Conservation (phyloP, 2,329 filamentous ascomycete genomes). For the Cyphellophora europaea region DNA sequence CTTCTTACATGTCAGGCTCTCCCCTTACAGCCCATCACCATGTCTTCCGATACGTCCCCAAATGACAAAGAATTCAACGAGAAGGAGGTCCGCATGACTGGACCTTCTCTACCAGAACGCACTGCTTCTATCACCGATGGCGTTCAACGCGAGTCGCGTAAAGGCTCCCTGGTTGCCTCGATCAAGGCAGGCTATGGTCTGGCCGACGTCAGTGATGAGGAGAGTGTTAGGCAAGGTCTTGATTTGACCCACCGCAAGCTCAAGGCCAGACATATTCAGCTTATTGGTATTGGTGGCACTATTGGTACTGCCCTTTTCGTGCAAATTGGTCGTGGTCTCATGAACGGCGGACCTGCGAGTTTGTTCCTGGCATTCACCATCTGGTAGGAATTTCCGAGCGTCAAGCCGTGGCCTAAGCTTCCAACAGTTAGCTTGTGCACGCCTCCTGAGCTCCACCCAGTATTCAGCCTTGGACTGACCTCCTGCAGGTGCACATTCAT, state of each 20-base stretch:
- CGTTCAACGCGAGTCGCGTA: conserved; percentile 13
- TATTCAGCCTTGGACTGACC: no score
- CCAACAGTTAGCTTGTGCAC: no score
- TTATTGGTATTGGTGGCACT: conserved; percentile 38
- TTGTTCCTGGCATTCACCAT: conserved; percentile 36
- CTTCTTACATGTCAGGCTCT: no score
- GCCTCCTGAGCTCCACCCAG: no score
- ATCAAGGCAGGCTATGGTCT: conserved; percentile 18
- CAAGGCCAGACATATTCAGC: conserved; percentile 35
- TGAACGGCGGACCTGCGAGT: conserved; percentile 32
- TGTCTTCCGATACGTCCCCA: not conserved
- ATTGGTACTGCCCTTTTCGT: conserved; percentile 36
- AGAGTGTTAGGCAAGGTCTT: conserved; percentile 6
- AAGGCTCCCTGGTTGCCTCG: conserved; percentile 14
- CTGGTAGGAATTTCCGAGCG: conserved; percentile 31
- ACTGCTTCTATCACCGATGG: not conserved
- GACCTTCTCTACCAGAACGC: not conserved
- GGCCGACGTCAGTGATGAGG: conserved; percentile 3
- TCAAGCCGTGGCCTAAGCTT: no score
- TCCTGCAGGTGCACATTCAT: conserved; percentile 33
- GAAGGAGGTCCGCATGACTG: no score
- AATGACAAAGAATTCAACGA: not conserved
- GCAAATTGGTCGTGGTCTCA: conserved; percentile 30
- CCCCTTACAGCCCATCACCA: no score
- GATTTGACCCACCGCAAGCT: conserved; percentile 24